Evolutionary conservation across 768 basidiomycete genomes (phyloP).

Genomic region (Tulasnella sp.): DNA sequence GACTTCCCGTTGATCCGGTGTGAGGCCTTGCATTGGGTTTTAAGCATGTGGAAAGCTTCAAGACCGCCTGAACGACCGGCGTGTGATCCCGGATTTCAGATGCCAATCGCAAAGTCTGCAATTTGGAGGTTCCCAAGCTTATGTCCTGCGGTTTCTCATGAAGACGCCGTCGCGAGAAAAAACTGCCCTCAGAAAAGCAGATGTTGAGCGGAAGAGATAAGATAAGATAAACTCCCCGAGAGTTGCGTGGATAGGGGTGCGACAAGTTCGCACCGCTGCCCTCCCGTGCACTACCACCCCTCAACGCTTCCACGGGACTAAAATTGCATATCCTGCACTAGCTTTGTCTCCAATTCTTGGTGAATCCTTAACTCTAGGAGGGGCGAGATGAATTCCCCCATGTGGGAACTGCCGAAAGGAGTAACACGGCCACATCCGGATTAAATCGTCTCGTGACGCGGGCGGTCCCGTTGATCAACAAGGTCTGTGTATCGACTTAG

Average conservation of each 20-base stretch:
- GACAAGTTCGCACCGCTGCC: background rate
- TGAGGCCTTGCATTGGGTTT: background rate
- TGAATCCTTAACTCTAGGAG: background rate
- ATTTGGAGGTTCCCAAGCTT: background rate
- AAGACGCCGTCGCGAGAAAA: background rate
- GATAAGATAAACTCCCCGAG: background rate
- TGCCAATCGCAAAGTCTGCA: background rate
- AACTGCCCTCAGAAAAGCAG: background rate
- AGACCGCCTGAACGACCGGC: background rate
- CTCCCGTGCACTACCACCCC: background rate
- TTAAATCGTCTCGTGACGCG: too few species aligned
- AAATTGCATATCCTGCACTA: background rate
- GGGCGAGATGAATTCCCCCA: background rate
- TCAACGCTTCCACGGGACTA: background rate
- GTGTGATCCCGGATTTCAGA: background rate
- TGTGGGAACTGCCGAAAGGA: background rate
- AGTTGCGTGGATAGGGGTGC: background rate
- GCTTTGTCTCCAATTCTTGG: background rate
- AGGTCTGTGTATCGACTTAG: background rate
- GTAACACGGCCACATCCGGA: too few species aligned
- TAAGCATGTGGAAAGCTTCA: background rate
- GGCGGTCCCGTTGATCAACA: too few species aligned
- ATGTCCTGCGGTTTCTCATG: background rate
- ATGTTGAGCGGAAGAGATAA: background rate
- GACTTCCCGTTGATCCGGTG: background rate